Base-by-base conservation (phyloP, 129 eudicot species). In the Flaveria brownii region DNA sequence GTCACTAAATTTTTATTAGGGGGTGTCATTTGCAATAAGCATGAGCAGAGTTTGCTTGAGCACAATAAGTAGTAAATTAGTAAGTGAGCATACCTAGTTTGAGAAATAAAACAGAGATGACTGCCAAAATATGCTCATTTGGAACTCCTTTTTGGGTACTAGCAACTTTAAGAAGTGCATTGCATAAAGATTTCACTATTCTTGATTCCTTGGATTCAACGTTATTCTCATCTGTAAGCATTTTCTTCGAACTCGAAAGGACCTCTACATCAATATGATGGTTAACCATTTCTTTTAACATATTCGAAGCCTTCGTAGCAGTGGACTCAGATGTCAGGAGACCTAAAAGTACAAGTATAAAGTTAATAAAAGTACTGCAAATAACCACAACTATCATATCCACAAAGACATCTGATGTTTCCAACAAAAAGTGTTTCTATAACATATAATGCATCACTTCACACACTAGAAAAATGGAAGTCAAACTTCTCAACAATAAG, bases 21-120 rank as follows among this genome's bases (percentile, higher is more conserved):
- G 67, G 22, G 67, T 60, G 25, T 12, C 41, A 61, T 61, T 26
- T 61, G 41, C 18, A 61, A 61, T 61, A 26, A 61, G 68, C 68
- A 61, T 30, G 11, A 63, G 13, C 18, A 30, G 5, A 30, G 16
- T 61, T 63, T 33, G 45, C 69, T 63, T 30, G 2, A 63, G 20
- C 69, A 30, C 69, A 33, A 28, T 63, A n/a, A 63, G 45, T 63
- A 63, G 5, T 17, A 25, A 47, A 72, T n/a, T 42, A 12, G 17
- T 6, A 51, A 71, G 3, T 60, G 55, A 22, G 79, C 92, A 69
- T 83, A 91, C 98, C 97, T 80, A 94, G 97, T 86, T 89, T 88
- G 62, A 81, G 78, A 81, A 91, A 94, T 78, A 91, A 80, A 72
- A 59, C 82, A 59, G 96, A 86, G 45, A 91, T 75, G 73, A 87